phyloP scores from a whole-genome alignment of 495 filamentous ascomycete genomes.

The Copromyces sp. region DNA sequence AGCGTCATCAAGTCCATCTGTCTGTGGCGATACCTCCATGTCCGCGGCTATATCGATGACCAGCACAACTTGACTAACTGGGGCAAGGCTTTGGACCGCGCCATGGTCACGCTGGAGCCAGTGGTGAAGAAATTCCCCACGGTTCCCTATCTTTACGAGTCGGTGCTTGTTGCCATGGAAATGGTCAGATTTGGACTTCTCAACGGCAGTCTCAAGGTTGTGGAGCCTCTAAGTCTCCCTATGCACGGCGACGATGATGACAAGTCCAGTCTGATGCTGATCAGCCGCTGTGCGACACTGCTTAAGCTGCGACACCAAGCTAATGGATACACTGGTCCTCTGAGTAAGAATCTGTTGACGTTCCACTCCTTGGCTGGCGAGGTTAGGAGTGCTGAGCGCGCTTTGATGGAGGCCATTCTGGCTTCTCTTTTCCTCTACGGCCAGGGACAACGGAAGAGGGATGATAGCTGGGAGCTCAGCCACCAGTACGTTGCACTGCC shows the following conservation, averaged over 20 bases:
- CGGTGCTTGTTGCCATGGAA: constrained; percentile 63
- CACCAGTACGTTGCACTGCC: constrained; percentile 47
- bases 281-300: constrained; percentile 76
- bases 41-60: constrained; percentile 74
- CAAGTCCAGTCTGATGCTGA: constrained; percentile 60
- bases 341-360: constrained; percentile 79
- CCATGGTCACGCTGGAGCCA: constrained; percentile 51
- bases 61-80: constrained; percentile 73
- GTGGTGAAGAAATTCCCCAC: constrained; percentile 51
- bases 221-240: constrained; percentile 40
- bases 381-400: constrained; percentile 66
- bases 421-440: constrained; percentile 71
- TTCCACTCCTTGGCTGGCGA: constrained; percentile 76
- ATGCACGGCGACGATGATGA: constrained; percentile 43
- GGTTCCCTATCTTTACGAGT: constrained; percentile 32
- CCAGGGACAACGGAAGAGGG: constrained; percentile 58
- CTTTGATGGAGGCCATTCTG: constrained; percentile 70
- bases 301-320: constrained; percentile 69
- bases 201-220: constrained; percentile 49
- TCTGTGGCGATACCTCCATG: constrained; percentile 78
- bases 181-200: constrained; percentile 66
- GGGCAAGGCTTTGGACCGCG: constrained; percentile 67
- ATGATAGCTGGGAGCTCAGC: constrained; percentile 60
- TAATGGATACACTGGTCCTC: constrained; percentile 88
- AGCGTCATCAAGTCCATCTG: constrained; percentile 69